Conservation (phyloP, 1,139 yeast genomes). For the Saccharomyces hybrid region DNA sequence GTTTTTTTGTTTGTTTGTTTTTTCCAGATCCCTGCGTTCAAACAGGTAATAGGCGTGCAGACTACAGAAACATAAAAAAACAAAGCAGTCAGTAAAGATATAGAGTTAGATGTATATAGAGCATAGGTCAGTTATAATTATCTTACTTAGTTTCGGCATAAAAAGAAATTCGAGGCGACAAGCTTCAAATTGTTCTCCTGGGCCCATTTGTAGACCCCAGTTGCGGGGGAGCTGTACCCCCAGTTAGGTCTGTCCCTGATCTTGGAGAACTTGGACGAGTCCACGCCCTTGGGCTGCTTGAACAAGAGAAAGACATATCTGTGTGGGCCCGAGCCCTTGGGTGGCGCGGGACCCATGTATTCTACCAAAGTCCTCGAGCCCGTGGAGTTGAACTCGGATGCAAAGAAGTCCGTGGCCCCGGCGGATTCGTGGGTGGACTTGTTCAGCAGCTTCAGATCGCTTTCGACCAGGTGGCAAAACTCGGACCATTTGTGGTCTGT, state of each 20-base stretch:
- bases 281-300: constrained; percentile 45
- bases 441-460: constrained; percentile 44
- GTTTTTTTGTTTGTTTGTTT: not conserved
- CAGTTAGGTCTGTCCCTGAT: constrained; percentile 59
- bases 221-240: constrained; percentile 74
- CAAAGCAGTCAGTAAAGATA: not conserved
- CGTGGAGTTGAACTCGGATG: constrained; percentile 9
- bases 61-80: not conserved
- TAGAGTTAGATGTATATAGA: not conserved
- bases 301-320: constrained; percentile 70
- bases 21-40: not conserved
- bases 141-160: constrained; percentile 51
- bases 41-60: not conserved
- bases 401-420: constrained; percentile 30
- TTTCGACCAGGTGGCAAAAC: constrained; percentile 66
- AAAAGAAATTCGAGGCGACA: constrained; percentile 70
- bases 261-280: constrained; percentile 13
- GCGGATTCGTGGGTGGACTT: constrained; percentile 10
- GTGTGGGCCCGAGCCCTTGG: constrained; percentile 73
- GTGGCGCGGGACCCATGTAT: constrained; percentile 81
- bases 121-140: not conserved
- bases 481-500: constrained; percentile 84
- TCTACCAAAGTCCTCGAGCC: constrained; percentile 32
- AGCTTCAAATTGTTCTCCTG: constrained; percentile 54
- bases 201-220: constrained; percentile 74